Evolutionary conservation across 2,329 filamentous ascomycete species (phyloP), one percentile per base, ranked within the genome.

Genomic region (Cordyceps javanica): DNA sequence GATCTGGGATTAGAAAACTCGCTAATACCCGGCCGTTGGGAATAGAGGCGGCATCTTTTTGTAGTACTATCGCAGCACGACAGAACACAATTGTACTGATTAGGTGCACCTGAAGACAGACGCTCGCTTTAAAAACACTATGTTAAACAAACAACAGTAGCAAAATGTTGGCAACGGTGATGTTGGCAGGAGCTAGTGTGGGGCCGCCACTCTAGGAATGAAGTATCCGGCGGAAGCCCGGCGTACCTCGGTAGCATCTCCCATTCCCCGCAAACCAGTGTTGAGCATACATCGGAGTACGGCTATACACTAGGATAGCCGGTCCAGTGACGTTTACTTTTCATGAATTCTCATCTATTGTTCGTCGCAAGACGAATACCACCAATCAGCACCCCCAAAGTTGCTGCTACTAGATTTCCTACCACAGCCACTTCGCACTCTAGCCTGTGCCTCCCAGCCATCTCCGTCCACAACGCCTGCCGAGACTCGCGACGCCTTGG

Each of bases 301-400:
- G 55, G 55, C 36, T 57, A 57, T 57, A 38, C 46, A 14, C 21
- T 50, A n/a, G 26, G 50, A 57, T 51, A 57, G 46, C 55, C 39
- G 46, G 13, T 51, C 28, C 23, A 16, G 32, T 9, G 38, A 51
- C 32, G 14, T 14, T 14, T 9, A 21, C 5, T n/a, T n/a, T 34
- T 14, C 16, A 57, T 57, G 55, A 42, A 28, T 28, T 38, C 55
- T n/a, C 39, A 38, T 28, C 21, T 57, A 23, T 39, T n/a, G 38
- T 36, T 38, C 28, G 55, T 57, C 46, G 55, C 38, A 34, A 51
- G 55, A 45, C 55, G 55, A 45, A 34, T 36, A 50, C 14, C 28
- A 28, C 46, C 14, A 38, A 45, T 28, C 16, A 44, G 5, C 21
- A 21, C 19, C 3, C 30, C 23, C n/a, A 30, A n/a, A 42, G 36